These are phyloP conservation scores for Candida nitratophila DNA, from an alignment of 805 yeast genomes.

Conservation along the genomic window DNA sequence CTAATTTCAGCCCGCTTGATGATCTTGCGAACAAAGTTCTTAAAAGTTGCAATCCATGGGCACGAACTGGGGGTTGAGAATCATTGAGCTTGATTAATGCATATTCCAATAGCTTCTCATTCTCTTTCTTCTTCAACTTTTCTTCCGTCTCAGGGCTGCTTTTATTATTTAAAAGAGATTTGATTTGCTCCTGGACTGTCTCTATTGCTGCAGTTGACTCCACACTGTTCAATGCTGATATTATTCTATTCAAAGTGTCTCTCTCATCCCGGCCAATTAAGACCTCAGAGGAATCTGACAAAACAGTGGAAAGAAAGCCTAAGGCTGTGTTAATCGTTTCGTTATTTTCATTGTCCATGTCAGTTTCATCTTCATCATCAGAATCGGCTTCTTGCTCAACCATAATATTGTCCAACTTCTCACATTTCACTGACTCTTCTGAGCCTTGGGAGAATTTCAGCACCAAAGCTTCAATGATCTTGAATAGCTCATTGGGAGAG, in stretches of 20 bases:
- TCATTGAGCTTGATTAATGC: conserved; percentile 70
- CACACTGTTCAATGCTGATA: background rate
- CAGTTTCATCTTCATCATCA: conserved; percentile 31
- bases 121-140: conserved; percentile 19
- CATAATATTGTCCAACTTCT: background rate
- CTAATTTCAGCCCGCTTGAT: conserved; percentile 44
- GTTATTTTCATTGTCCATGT: conserved; percentile 22
- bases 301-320: conserved; percentile 30
- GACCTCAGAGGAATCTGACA: conserved; percentile 15
- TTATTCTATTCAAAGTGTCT: background rate
- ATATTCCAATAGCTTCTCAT: conserved; percentile 37
- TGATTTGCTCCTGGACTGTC: background rate
- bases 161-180: background rate
- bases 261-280: background rate
- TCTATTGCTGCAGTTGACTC: background rate
- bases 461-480: conserved; percentile 38
- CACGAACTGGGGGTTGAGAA: conserved; percentile 76
- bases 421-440: background rate
- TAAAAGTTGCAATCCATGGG: conserved; percentile 70
- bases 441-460: conserved; percentile 7
- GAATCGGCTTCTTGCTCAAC: conserved; percentile 28
- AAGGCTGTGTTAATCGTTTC: conserved; percentile 29
- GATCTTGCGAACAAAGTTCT: conserved; percentile 44
- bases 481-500: conserved; percentile 52
- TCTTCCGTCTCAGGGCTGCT: conserved; percentile 1